Evolutionary conservation across 75 land plant species (phyloP), one percentile per base, ranked within the genome.

Genomic region (Larix kaempferi): DNA sequence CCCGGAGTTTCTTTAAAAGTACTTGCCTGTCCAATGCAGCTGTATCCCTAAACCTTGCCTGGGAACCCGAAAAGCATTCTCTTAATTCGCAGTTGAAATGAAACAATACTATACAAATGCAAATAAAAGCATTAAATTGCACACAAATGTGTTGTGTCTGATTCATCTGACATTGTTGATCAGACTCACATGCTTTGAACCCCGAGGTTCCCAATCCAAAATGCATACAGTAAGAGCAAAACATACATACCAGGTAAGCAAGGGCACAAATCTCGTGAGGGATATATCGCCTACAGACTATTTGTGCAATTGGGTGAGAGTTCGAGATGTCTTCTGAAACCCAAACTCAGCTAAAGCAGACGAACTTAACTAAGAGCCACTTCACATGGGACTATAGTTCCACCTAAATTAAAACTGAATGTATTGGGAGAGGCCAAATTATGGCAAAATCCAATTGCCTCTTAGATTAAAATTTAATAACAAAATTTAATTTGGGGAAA

Each of bases 1-100:
- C 95, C 74, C 93, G 86, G n/a, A 96, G 87, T 75, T 96, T 96
- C 86, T 90, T 94, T 63, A 92, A 49, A 33, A 96, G 89, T 33
- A 89, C 95, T 77, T 95, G 95, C 63, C 81, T 90, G 57, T 94
- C 98, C 81, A 94, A 67, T 57, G 90, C 87, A 27, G 89, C 88
- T 49, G 87, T 91, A 56, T 94, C 97, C 79, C 87, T 84, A 27
- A 87, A 80, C 64, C 74, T 93, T 23, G 83, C 90, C 95, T 93
- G 80, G 59, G 80, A 59, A 75, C 26, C 64, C 62, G 23, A 72
- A 29, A 21, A 73, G 55, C 21, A 73, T 29, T 57, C 54, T 8
- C 39, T 39, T 74, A 78, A 73, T 35, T 78, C 49, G 14, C n/a
- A 29, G 71, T 25, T 65, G 25, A 59, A 27, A 10, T n/a, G 13